Conservation (phyloP, 768 basidiomycete genomes). For the Naganishia friedmannii region DNA sequence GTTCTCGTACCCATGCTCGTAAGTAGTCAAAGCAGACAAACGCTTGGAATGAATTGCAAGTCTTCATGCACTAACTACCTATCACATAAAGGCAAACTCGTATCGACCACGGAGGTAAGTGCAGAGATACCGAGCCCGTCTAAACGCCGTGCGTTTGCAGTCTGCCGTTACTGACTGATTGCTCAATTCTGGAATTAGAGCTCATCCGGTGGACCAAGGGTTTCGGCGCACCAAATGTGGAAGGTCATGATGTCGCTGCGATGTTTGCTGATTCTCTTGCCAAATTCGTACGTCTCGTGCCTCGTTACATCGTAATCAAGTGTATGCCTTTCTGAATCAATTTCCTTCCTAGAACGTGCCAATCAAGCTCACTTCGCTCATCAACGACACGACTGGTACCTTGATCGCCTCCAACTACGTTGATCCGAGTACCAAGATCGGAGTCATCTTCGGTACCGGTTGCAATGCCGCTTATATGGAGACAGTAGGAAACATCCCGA, state of each 20-base stretch:
- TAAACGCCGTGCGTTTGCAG: neutral
- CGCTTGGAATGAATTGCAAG: constrained; percentile 9
- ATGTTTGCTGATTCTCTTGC: constrained; percentile 84
- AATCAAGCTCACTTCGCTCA: constrained; percentile 75
- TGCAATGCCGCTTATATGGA: constrained; percentile 99
- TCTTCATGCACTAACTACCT: neutral
- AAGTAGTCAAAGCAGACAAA: constrained; percentile 51
- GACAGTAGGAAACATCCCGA: constrained; percentile 74
- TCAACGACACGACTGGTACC: constrained; percentile 97
- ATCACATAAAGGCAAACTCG: constrained; percentile 67
- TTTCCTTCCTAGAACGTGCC: constrained; percentile 65
- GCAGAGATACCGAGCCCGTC: neutral
- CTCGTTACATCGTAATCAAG: neutral
- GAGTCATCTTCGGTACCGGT: constrained; percentile 95
- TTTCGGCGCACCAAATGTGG: constrained; percentile 85
- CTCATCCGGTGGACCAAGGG: constrained; percentile 99
- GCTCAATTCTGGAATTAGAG: constrained; percentile 43
- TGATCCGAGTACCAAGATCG: constrained; percentile 83
- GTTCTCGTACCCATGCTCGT: constrained; percentile 96
- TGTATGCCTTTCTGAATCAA: neutral
- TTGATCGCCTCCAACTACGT: constrained; percentile 96
- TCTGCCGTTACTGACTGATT: neutral
- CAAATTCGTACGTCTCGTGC: constrained; percentile 63
- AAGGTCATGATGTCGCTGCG: constrained; percentile 84
- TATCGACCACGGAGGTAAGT: constrained; percentile 76